phyloP scores from a whole-genome alignment of 1,139 yeast genomes.

The Yamadazyma conglobata region DNA sequence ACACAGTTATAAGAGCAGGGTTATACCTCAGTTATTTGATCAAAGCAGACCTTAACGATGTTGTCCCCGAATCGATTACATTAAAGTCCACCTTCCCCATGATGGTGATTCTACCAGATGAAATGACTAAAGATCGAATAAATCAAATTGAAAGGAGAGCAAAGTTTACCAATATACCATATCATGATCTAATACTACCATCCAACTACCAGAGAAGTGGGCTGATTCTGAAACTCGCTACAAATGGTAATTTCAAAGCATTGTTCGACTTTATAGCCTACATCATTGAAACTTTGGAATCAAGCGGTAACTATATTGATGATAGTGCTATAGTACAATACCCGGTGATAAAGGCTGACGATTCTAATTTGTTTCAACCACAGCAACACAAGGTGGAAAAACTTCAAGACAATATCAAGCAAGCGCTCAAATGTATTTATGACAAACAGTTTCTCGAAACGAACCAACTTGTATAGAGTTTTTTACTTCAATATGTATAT shows the following conservation, averaged over 20 bases:
- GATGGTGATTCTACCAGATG: slow-evolving; percentile 11
- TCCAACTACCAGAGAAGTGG: slow-evolving; percentile 7
- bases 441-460: slow-evolving; percentile 11
- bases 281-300: slow-evolving; percentile 10
- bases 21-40: slow-evolving; percentile 22
- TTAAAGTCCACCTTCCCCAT: slow-evolving; percentile 31
- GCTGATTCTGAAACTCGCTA: slow-evolving; percentile 11
- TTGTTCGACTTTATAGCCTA: slow-evolving; percentile 14
- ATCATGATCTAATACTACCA: slow-evolving; percentile 10
- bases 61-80: slow-evolving; percentile 20
- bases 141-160: slow-evolving; percentile 14
- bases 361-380: slow-evolving; percentile 23
- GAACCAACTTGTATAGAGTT: slow-evolving; percentile 3
- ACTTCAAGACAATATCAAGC: slow-evolving; percentile 14
- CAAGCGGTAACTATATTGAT: slow-evolving; percentile 12
- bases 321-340: slow-evolving; percentile 16
- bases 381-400: slow-evolving; percentile 19
- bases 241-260: slow-evolving; percentile 9
- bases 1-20: slow-evolving; percentile 21
- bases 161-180: slow-evolving; percentile 20
- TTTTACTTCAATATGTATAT: slow-evolving; percentile 2
- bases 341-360: slow-evolving; percentile 24
- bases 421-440: slow-evolving; percentile 15
- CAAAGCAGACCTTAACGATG: slow-evolving; percentile 24
- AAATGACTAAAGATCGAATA: slow-evolving; percentile 9